phyloP scores from a whole-genome alignment of 352 stramenopile genomes.

The Globisporangium yorkense region DNA sequence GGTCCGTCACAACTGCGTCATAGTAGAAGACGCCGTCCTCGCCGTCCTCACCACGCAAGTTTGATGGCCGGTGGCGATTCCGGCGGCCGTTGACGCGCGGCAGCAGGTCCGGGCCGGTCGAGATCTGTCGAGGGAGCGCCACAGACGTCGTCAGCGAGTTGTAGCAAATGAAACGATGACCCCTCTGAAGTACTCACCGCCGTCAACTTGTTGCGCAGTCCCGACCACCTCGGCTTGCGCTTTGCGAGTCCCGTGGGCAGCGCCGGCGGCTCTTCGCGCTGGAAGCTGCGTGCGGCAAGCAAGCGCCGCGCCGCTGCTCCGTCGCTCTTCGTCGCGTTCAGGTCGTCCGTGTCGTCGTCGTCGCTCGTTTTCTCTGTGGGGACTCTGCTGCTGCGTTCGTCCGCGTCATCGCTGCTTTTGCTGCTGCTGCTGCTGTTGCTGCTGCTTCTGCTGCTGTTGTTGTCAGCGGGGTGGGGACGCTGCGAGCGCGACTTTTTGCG shows the following conservation, averaged over 20 bases:
- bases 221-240: slow-evolving; percentile 32
- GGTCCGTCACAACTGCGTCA: slow-evolving; percentile 24
- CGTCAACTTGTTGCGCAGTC: slow-evolving; percentile 25
- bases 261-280: slow-evolving; percentile 3
- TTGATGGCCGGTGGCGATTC: slow-evolving; percentile 13
- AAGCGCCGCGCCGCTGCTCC: slow-evolving; percentile 6
- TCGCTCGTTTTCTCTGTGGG: neutral
- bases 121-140: slow-evolving; percentile 2
- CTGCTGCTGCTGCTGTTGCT: slow-evolving; percentile 1
- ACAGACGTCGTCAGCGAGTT: neutral
- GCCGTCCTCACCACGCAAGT: slow-evolving; percentile 6
- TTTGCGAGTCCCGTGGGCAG: slow-evolving; percentile 14
- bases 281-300: neutral
- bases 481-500: slow-evolving; percentile 12
- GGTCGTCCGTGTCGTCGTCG: slow-evolving; percentile 2
- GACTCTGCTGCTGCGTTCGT: slow-evolving; percentile 4
- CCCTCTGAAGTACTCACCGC: slow-evolving; percentile 7
- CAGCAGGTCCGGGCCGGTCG: slow-evolving; percentile 3
- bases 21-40: slow-evolving; percentile 23
- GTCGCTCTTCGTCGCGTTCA: neutral
- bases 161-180: neutral
- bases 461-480: neutral
- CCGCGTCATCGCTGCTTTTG: neutral
- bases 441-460: neutral
- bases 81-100: slow-evolving; percentile 18